phyloP scores from a whole-genome alignment of 2,329 filamentous ascomycete genomes.

The Penicillium concentricum region DNA sequence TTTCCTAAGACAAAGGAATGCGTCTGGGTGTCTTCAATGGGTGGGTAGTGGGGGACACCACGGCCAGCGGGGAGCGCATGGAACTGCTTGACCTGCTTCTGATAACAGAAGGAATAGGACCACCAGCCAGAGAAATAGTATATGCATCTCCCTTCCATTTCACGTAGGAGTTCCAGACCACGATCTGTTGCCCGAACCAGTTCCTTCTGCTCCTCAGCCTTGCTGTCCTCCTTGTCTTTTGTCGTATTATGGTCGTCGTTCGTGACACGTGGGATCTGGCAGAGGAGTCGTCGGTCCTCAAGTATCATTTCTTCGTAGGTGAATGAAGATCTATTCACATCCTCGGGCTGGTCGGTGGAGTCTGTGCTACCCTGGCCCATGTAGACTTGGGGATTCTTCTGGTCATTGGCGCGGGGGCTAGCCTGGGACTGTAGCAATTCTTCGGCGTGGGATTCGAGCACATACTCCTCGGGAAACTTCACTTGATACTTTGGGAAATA shows the following conservation, averaged over 20 bases:
- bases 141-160: conserved; percentile 76
- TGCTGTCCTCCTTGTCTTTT: conserved; percentile 53
- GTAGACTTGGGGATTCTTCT: conserved; percentile 29
- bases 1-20: conserved; percentile 75
- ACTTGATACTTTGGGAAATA: conserved; percentile 67
- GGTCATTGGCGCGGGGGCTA: conserved; percentile 16
- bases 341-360: conserved; percentile 55
- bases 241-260: conserved; percentile 64
- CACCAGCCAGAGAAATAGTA: conserved; percentile 89
- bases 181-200: conserved; percentile 71
- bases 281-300: conserved; percentile 72
- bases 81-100: conserved; percentile 82
- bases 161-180: conserved; percentile 76
- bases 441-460: conserved; percentile 68
- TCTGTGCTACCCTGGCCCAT: conserved; percentile 40
- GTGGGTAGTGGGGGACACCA: conserved; percentile 66
- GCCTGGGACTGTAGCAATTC: conserved; percentile 49
- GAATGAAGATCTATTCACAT: conserved; percentile 12
- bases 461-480: conserved; percentile 68
- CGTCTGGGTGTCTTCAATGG: conserved; percentile 72
- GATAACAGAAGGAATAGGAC: conserved; percentile 95
- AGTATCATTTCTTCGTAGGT: conserved; percentile 74
- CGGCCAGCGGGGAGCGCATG: conserved; percentile 73
- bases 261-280: conserved; percentile 72
- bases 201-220: conserved; percentile 76